These are phyloP conservation scores for Mycoemilia scoparia DNA, from an alignment of 192 early-diverging fungal species.

Conservation along the genomic window DNA sequence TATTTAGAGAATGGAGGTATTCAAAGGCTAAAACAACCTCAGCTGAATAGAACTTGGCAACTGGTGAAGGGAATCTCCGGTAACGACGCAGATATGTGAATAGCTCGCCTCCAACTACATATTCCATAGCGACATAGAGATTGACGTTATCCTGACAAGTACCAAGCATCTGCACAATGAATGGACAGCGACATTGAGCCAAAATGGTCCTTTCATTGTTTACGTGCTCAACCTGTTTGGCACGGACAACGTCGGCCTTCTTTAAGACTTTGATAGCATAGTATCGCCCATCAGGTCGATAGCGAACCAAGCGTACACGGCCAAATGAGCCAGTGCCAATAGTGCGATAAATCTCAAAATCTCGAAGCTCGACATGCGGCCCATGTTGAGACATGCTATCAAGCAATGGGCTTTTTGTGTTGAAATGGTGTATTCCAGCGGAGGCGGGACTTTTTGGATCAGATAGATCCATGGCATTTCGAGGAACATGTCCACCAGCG, in stretches of 20 bases:
- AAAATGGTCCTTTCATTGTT: constrained; percentile 93
- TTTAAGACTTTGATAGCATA: constrained; percentile 95
- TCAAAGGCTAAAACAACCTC: constrained; percentile 80
- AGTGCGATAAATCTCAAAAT: constrained; percentile 74
- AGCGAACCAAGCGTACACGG: constrained; percentile 79
- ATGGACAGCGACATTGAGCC: constrained; percentile 71
- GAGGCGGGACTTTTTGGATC: constrained; percentile 4
- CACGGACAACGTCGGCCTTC: constrained; percentile 82
- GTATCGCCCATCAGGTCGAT: constrained; percentile 57
- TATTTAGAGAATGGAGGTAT: constrained; percentile 67
- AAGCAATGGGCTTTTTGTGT: neutral
- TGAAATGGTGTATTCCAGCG: constrained; percentile 1
- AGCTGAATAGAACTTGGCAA: constrained; percentile 77
- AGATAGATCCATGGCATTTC: constrained; percentile 4
- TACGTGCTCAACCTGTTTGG: constrained; percentile 95
- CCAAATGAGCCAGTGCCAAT: constrained; percentile 95
- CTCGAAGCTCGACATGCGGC: constrained; percentile 40
- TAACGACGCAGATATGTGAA: constrained; percentile 53
- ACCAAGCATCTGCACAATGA: constrained; percentile 80
- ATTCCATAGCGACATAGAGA: constrained; percentile 91
- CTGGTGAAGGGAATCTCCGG: constrained; percentile 71
- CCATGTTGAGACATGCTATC: constrained; percentile 6
- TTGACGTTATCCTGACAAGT: constrained; percentile 87
- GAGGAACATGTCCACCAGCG: constrained; percentile 3
- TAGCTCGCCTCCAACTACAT: constrained; percentile 88